Evolutionary conservation across 768 basidiomycete genomes (phyloP).

Genomic region (Boletus sensibilis): DNA sequence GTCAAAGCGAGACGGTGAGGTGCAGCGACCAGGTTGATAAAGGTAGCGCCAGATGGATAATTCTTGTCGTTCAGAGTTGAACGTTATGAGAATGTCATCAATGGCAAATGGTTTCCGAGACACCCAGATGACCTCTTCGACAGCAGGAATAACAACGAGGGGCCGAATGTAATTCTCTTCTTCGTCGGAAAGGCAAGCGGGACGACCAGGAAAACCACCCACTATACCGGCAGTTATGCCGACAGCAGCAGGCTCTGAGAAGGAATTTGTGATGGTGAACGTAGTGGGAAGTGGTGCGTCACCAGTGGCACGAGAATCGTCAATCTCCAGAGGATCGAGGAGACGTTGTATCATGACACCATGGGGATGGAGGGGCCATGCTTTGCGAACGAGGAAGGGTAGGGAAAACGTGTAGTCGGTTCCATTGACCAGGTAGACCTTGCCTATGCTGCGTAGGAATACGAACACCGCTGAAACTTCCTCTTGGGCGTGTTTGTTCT

Average conservation of each 20-base stretch:
- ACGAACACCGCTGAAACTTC: constrained; percentile 66
- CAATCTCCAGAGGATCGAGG: constrained; percentile 62
- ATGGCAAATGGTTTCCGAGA: constrained; percentile 44
- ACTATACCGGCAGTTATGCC: constrained; percentile 64
- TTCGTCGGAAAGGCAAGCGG: constrained; percentile 49
- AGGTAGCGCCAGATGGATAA: constrained; percentile 74
- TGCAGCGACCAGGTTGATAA: constrained; percentile 44
- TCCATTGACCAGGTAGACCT: constrained; percentile 69
- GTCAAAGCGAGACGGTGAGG: constrained; percentile 53
- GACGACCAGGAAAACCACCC: constrained; percentile 38
- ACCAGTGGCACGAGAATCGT: constrained; percentile 63
- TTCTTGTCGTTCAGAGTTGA: constrained; percentile 50
- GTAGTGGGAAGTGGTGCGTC: constrained; percentile 75
- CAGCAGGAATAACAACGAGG: constrained; percentile 54
- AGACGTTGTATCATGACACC: constrained; percentile 79
- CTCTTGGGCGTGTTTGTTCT: constrained; percentile 36
- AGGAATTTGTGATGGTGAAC: constrained; percentile 75
- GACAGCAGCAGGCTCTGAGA: constrained; percentile 70
- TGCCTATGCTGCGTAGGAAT: constrained; percentile 72
- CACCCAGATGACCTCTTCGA: constrained; percentile 65
- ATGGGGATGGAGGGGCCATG: constrained; percentile 76
- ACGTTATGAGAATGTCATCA: constrained; percentile 56
- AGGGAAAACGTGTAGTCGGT: constrained; percentile 74
- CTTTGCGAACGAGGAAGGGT: constrained; percentile 76
- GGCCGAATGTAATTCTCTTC: constrained; percentile 51